Evolutionary conservation across 164 flowering plant genomes (phyloP).

Genomic region (Platanus orientalis): DNA sequence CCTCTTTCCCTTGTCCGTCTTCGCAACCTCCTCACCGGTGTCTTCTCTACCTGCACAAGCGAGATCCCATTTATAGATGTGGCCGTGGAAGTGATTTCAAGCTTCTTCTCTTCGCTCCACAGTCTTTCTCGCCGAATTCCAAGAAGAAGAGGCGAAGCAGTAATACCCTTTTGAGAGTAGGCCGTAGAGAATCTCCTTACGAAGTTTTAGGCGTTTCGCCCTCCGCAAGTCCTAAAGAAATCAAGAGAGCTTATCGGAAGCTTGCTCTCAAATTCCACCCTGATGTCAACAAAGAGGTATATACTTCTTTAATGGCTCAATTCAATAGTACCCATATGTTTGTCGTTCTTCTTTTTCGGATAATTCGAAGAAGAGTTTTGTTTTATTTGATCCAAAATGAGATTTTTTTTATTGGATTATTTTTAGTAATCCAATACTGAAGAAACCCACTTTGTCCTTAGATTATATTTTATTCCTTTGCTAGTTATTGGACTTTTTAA

Average conservation of each 20-base stretch:
- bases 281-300: constrained; percentile 92
- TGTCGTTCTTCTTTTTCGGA: background rate
- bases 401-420: background rate
- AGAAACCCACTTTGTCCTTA: background rate
- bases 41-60: constrained; percentile 13
- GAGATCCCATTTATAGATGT: constrained; percentile 28
- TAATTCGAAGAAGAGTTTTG: background rate
- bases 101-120: constrained; percentile 2
- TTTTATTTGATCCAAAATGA: background rate
- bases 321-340: too few relatives aligned
- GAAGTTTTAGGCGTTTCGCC: constrained; percentile 84
- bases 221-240: constrained; percentile 60
- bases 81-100: constrained; percentile 17
- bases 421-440: background rate
- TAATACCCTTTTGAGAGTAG: constrained; percentile 35
- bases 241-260: constrained; percentile 89
- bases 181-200: constrained; percentile 71
- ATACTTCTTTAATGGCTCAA: background rate
- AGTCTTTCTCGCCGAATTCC: background rate
- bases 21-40: constrained; percentile 5
- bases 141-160: constrained; percentile 18
- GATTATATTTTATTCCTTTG: background rate
- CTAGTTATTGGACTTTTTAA: background rate
- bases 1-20: constrained; percentile 8
- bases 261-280: constrained; percentile 94